Evolutionary conservation across 2,329 filamentous ascomycete genomes (phyloP).

Genomic region (Calonectria montana): DNA sequence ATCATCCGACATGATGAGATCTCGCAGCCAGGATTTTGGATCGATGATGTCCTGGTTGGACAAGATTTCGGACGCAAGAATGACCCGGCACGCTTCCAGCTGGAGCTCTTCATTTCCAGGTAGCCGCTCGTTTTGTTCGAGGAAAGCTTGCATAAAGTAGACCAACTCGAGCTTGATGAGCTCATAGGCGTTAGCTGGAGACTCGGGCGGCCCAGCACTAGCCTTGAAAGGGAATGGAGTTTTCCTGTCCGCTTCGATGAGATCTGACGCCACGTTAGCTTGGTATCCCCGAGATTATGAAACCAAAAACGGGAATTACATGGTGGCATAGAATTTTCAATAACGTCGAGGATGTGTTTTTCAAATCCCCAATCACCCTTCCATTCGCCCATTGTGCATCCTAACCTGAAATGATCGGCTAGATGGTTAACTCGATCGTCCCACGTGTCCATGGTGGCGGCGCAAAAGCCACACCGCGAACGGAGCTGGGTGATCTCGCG

Average conservation of each 20-base stretch:
- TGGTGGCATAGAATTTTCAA: slow-evolving; percentile 53
- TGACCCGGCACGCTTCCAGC: slow-evolving; percentile 27
- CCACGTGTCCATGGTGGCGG: slow-evolving; percentile 49
- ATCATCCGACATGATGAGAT: slow-evolving; percentile 35
- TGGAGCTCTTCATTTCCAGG: slow-evolving; percentile 37
- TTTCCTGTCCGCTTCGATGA: slow-evolving; percentile 17
- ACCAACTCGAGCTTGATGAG: slow-evolving; percentile 50
- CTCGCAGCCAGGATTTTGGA: slow-evolving; percentile 40
- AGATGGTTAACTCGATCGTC: slow-evolving; percentile 48
- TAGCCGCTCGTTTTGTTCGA: slow-evolving; percentile 30
- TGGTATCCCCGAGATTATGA: too few relatives aligned
- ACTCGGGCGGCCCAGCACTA: slow-evolving; percentile 30
- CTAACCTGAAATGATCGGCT: slow-evolving; percentile 53
- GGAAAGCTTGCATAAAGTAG: slow-evolving; percentile 41
- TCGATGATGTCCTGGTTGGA: background rate
- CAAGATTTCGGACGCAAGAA: slow-evolving; percentile 42
- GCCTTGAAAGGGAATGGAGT: slow-evolving; percentile 37
- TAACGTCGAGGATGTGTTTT: slow-evolving; percentile 45
- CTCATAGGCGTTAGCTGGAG: slow-evolving; percentile 46
- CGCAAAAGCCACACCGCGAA: slow-evolving; percentile 54
- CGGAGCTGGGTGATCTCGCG: slow-evolving; percentile 46
- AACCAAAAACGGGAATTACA: slow-evolving; percentile 34
- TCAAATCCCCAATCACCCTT: slow-evolving; percentile 56
- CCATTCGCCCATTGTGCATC: slow-evolving; percentile 53
- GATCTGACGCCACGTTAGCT: background rate